Evolutionary conservation across 768 basidiomycete species (phyloP), one percentile per base, ranked within the genome.

Genomic region (Tylopilus plumbeoviolaceoides): DNA sequence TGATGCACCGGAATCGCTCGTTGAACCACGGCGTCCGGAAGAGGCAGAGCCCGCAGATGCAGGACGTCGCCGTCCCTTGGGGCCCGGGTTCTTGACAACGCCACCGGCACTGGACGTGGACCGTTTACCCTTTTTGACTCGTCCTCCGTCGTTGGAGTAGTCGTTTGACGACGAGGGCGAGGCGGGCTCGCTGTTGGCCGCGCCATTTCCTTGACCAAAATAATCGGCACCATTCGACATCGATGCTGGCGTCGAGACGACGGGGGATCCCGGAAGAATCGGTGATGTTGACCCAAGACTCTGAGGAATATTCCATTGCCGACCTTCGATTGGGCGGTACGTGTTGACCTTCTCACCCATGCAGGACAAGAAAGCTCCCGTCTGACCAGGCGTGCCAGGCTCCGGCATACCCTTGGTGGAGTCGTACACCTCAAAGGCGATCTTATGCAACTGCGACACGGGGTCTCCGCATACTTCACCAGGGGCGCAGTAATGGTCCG

Each of bases 281-380:
- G 84, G 85, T 8, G 85, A 83, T 41, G 70, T 74, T 4, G 81
- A 69, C 18, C 77, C 76, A 20, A 66, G 71, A 45, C 57, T 70
- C 50, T 65, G 68, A 6, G 72, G 75, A 53, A 65, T 70, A 56
- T 84, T 86, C 91, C 91, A 93, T 55, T 83, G 81, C 25, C 91
- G 83, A 18, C 86, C 87, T 39, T 92, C 91, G 38, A 86, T 82
- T 15, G 90, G 89, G 30, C 88, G 83, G 64, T 91, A 92, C 0
- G 91, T 91, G 65, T 92, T 93, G 50, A 95, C 91, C 67, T 92
- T 91, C 72, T 94, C 92, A 58, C 89, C 90, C 85, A 91, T 87
- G 72, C 92, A 93, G 9, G 88, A 89, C 57, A 94, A 69, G 79
- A 91, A 95, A 8, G 89, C 83, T 39, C 91, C 90, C 7, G 83